Evolutionary conservation across 139 green algal species (phyloP).

Genomic region (Picochlorum sp.): DNA sequence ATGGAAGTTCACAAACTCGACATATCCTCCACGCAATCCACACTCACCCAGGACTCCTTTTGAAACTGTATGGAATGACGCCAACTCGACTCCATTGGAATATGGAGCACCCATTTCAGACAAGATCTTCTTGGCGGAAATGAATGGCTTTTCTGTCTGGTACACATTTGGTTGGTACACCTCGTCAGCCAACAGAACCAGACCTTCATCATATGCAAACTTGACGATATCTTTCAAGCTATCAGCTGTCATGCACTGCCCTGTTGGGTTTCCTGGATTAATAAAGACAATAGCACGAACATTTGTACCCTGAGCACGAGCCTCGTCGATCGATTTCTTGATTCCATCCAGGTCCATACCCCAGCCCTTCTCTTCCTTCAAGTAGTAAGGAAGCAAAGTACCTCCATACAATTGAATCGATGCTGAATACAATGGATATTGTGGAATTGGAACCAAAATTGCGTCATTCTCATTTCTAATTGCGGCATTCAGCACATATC

Average conservation of each 20-base stretch:
- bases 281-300: constrained; percentile 86
- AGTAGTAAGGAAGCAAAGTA: constrained; percentile 79
- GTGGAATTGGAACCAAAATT: constrained; percentile 77
- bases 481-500: constrained; percentile 64
- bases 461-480: constrained; percentile 50
- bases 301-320: constrained; percentile 26
- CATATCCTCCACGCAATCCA: constrained; percentile 78
- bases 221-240: constrained; percentile 90
- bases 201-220: constrained; percentile 56
- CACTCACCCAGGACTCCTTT: constrained; percentile 75
- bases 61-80: constrained; percentile 76
- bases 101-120: constrained; percentile 57
- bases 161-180: constrained; percentile 65
- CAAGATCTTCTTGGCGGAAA: constrained; percentile 73
- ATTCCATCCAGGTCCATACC: constrained; percentile 60
- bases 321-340: constrained; percentile 9
- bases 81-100: constrained; percentile 52
- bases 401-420: constrained; percentile 81
- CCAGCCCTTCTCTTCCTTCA: constrained; percentile 80
- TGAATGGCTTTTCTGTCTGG: constrained; percentile 75
- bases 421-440: constrained; percentile 80
- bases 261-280: constrained; percentile 97
- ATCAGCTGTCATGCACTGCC: constrained; percentile 61
- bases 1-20: constrained; percentile 81
- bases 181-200: constrained; percentile 92